These are phyloP conservation scores for Cercospora beticola DNA, from an alignment of 2,329 filamentous ascomycete species.

Conservation along the genomic window DNA sequence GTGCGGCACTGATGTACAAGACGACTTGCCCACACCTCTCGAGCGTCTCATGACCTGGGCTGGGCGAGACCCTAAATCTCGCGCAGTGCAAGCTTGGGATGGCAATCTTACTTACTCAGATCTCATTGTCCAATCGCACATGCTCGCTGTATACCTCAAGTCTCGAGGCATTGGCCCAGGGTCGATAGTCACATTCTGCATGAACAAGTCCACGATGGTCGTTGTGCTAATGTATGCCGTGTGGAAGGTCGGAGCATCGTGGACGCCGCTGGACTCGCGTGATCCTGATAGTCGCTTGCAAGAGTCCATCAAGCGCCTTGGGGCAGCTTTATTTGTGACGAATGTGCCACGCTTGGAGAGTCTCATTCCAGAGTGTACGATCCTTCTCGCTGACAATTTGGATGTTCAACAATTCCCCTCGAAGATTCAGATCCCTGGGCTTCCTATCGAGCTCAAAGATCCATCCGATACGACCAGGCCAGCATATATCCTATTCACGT, in stretches of 20 bases:
- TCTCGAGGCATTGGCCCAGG: background rate
- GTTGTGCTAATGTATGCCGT: background rate
- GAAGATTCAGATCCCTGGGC: background rate
- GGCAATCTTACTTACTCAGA: background rate
- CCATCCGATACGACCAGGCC: background rate
- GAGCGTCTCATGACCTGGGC: background rate
- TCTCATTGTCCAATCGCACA: background rate
- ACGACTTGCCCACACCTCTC: background rate
- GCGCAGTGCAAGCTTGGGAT: background rate
- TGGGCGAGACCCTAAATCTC: background rate
- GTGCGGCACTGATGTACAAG: background rate
- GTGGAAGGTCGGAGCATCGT: background rate
- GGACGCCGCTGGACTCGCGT: background rate
- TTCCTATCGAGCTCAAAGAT: background rate
- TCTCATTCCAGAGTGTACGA: background rate
- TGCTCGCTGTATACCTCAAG: background rate
- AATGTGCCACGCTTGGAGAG: background rate
- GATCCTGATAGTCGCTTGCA: background rate
- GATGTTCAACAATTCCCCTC: background rate
- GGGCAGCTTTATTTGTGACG: background rate
- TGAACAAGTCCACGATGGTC: background rate
- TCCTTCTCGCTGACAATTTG: background rate
- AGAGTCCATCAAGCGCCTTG: background rate
- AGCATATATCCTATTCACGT: slow-evolving; percentile 10
- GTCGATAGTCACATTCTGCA: background rate